Conservation (phyloP, 805 yeast species). For the Nakazawaea laoshanensis region DNA sequence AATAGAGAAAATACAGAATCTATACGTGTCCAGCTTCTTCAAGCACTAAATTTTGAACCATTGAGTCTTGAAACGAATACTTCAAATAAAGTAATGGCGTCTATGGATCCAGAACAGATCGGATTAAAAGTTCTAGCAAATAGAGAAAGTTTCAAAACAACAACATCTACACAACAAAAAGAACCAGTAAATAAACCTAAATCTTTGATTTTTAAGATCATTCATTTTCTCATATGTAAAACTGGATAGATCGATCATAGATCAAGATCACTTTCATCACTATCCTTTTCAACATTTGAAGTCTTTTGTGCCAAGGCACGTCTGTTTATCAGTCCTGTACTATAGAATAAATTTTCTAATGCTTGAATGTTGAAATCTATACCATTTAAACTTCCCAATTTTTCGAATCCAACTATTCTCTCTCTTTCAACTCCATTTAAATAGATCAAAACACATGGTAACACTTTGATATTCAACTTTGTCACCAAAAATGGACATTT, state of each 20-base stretch:
- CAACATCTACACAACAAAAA: too few relatives aligned
- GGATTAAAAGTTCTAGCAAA: too few relatives aligned
- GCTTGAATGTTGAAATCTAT: constrained; percentile 36
- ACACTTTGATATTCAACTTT: constrained; percentile 51
- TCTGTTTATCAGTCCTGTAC: constrained; percentile 24
- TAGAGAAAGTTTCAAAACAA: too few relatives aligned
- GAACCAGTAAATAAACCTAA: too few relatives aligned
- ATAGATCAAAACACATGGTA: constrained; percentile 66
- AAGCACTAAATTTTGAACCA: too few relatives aligned
- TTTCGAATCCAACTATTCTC: constrained; percentile 63
- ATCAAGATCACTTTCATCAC: constrained; percentile 31
- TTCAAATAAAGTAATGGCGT: too few relatives aligned
- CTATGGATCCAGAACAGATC: too few relatives aligned
- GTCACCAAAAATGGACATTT: constrained; percentile 67
- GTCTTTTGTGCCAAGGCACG: constrained; percentile 13
- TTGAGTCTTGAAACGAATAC: too few relatives aligned
- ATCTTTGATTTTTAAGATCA: too few relatives aligned
- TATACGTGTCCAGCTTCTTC: too few relatives aligned
- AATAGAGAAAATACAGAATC: too few relatives aligned
- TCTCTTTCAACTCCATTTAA: constrained; percentile 49
- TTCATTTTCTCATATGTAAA: neutral
- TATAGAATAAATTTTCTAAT: constrained; percentile 36
- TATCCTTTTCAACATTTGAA: constrained; percentile 10
- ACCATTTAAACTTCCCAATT: constrained; percentile 33
- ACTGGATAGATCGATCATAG: constrained; percentile 16